Base-by-base conservation (phyloP, 148 eudicot genomes). In the Diospyros lotus region DNA sequence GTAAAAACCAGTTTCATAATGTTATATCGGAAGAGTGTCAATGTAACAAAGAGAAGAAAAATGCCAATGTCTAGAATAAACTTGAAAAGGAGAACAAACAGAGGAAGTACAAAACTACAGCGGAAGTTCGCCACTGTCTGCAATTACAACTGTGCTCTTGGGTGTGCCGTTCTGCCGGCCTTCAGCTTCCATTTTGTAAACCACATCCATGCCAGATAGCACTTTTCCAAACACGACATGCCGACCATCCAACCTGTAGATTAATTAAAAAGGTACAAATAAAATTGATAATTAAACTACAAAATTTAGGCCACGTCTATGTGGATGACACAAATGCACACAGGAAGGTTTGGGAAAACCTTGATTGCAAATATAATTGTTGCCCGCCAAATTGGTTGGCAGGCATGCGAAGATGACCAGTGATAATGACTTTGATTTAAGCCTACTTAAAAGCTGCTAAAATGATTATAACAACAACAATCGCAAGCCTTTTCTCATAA, bases 191-290 rank as follows among this genome's bases (percentile, higher is more conserved):
- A 95, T 67, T 86, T 95, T 92, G 86, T 95, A 95, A 69, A 95
- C 94, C 40, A 95, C 97, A 71, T 95, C 98, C 98, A 95, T 95
- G 74, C 98, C 98, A 1, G 98, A 92, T 44, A 95, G 73, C n/a
- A 95, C 98, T 83, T 95, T 95, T 55, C 98, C 97, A 59, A 95
- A 95, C 28, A 95, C 98, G 0, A 95, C 98, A 70, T 95, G 98
- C 67, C 82, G 84, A 14, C 96, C 98, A 80, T 95, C 98, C 89
- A 95, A 95, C 98, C 98, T 95, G 88, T 69, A 39, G 52, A 8
- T 48, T 60, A 50, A 15, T 43, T 53, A 43, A 28, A 28, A 28
- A 28, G 28, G 28, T 28, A 28, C 28, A 28, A 28, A 28, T 28
- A 28, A 28, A 28, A 28, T 28, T 28, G 28, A 28, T 28, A 0